Conservation (phyloP, 2,329 filamentous ascomycete species). For the Iodosphaeria phyllophila region DNA sequence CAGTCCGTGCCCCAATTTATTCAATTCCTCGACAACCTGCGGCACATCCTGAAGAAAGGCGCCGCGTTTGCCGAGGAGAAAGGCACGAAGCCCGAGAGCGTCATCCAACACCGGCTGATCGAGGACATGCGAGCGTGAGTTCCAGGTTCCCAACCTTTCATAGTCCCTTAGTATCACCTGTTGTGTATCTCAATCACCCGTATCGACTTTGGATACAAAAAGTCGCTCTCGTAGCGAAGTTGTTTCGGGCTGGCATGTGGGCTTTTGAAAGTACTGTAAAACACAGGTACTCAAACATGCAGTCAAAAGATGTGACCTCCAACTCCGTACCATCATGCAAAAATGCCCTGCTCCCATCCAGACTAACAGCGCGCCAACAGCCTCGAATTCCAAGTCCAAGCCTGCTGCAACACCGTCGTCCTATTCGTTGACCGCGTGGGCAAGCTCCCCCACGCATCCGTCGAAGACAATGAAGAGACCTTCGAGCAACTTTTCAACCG, state of each 20-base stretch:
- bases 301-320: no score
- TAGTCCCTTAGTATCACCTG: no score
- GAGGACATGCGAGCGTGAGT: constrained; percentile 2
- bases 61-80: constrained; percentile 4
- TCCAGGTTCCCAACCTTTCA: background rate
- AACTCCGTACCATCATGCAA: no score
- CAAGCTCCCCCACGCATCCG: constrained; percentile 2
- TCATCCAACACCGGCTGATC: constrained; percentile 4
- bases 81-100: constrained; percentile 3
- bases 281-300: no score
- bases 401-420: constrained; percentile 5
- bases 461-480: constrained; percentile 19
- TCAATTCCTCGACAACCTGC: constrained; percentile 4
- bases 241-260: no score
- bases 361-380: no score
- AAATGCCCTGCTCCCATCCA: no score
- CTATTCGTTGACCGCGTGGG: constrained; percentile 5
- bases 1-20: constrained; percentile 5
- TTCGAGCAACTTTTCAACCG: constrained; percentile 27
- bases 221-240: no score
- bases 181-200: background rate
- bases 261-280: no score
- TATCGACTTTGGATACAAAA: background rate
- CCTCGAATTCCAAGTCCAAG: constrained; percentile 4
- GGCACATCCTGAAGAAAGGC: constrained; percentile 3